Evolutionary conservation across 768 basidiomycete genomes (phyloP).

Genomic region (Lactarius sp.): DNA sequence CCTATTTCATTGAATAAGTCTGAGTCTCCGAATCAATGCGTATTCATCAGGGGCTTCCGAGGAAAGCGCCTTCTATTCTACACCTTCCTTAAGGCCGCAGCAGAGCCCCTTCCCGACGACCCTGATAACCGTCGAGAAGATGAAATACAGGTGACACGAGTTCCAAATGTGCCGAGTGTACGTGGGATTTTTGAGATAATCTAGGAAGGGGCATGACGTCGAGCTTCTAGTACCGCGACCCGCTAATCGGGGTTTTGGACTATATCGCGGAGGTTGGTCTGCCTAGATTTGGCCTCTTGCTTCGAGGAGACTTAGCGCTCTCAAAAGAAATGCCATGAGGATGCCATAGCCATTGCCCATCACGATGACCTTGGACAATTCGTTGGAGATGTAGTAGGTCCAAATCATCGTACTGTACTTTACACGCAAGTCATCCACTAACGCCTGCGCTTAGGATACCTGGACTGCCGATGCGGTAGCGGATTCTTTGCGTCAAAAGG

Average conservation of each 20-base stretch:
- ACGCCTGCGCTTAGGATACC: neutral
- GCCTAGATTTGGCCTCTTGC: no score
- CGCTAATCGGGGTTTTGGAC: slow-evolving; percentile 5
- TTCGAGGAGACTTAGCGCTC: no score
- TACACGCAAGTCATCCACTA: neutral
- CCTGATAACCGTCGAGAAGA: no score
- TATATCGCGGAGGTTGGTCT: no score
- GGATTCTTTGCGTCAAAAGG: neutral
- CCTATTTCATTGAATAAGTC: neutral
- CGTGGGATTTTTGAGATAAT: neutral
- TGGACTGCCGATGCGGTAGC: slow-evolving; percentile 1
- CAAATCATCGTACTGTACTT: no score
- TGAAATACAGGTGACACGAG: neutral
- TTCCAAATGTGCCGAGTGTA: neutral
- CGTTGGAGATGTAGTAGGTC: neutral
- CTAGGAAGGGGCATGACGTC: neutral
- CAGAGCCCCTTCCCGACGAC: no score
- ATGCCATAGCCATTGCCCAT: slow-evolving; percentile 1
- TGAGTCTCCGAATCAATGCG: slow-evolving; percentile 3
- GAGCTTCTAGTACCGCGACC: slow-evolving; percentile 12
- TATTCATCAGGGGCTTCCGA: slow-evolving; percentile 16
- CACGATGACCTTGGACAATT: neutral
- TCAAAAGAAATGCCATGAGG: neutral
- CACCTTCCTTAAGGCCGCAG: no score
- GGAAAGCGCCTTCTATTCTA: slow-evolving; percentile 5